phyloP scores from a whole-genome alignment of 139 green algal species.

The Pleodorina starrii region DNA sequence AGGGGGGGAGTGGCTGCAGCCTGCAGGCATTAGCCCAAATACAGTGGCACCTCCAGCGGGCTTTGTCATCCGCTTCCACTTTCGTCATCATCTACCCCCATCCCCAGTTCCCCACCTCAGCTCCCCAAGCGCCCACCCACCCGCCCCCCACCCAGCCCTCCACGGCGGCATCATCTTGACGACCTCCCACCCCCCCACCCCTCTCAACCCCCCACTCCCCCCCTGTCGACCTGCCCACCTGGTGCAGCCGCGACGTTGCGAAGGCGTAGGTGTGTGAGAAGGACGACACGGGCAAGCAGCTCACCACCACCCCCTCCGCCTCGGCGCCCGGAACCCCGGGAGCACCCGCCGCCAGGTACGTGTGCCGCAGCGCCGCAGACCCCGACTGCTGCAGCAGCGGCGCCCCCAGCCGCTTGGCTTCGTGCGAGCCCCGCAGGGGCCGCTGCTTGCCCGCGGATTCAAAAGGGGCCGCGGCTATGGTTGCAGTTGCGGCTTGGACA shows the following conservation, averaged over 20 bases:
- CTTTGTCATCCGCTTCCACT: too few species aligned
- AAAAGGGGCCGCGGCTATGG: too few species aligned
- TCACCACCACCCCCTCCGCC: background rate
- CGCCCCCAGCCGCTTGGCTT: background rate
- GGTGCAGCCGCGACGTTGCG: background rate
- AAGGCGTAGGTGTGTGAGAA: slow-evolving; percentile 28
- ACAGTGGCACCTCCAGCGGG: background rate
- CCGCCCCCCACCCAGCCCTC: background rate
- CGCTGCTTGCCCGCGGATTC: background rate
- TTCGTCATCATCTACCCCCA: too few species aligned
- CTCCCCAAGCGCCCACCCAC: background rate
- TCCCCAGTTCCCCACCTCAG: background rate
- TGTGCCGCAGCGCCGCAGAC: background rate
- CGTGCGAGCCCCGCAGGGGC: background rate
- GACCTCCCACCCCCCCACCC: too few species aligned
- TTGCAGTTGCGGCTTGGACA: background rate
- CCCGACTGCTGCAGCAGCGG: background rate
- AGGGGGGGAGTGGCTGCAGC: background rate
- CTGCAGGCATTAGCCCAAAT: background rate
- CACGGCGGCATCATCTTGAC: too few species aligned
- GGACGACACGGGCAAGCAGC: slow-evolving; percentile 5
- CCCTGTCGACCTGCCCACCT: too few species aligned
- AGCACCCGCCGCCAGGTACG: background rate
- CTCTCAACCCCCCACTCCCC: background rate
- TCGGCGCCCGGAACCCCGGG: background rate